Conservation (phyloP, 805 yeast genomes). For the Kazachstania kunashirensis region DNA sequence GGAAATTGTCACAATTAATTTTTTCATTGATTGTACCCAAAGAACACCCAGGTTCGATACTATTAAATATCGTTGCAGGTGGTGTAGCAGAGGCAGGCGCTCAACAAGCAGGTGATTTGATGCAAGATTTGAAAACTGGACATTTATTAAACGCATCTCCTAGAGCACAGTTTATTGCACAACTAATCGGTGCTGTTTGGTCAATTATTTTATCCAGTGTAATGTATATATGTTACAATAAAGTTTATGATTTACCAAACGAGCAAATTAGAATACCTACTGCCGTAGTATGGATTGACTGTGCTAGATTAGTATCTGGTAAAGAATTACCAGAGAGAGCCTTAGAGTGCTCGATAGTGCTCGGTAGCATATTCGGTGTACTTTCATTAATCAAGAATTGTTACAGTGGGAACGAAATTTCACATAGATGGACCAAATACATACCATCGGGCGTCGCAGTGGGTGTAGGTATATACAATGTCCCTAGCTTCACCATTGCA, state of each 20-base stretch:
- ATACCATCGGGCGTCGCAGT: conserved; percentile 95
- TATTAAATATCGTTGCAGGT: conserved; percentile 85
- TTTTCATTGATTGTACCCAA: conserved; percentile 76
- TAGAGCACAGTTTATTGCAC: conserved; percentile 83
- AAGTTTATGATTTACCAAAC: conserved; percentile 80
- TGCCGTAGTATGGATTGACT: conserved; percentile 93
- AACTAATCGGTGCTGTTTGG: conserved; percentile 77
- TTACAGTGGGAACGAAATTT: conserved; percentile 34
- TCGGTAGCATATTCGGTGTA: conserved; percentile 60
- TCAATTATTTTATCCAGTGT: conserved; percentile 70
- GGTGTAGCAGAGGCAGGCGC: conserved; percentile 98
- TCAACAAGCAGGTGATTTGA: conserved; percentile 95
- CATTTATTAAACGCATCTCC: conserved; percentile 88
- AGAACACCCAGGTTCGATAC: conserved; percentile 66
- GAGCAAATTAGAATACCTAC: conserved; percentile 81
- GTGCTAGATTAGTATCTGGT: conserved; percentile 87
- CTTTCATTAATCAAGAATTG: conserved; percentile 58
- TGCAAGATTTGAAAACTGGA: conserved; percentile 96
- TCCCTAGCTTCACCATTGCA: conserved; percentile 89
- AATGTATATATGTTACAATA: conserved; percentile 74
- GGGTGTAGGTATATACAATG: conserved; percentile 90
- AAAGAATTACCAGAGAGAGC: conserved; percentile 81
- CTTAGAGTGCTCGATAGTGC: conserved; percentile 43
- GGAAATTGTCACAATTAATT: conserved; percentile 81
- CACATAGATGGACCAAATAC: conserved; percentile 36